phyloP scores from a whole-genome alignment of 495 filamentous ascomycete genomes.

The Schizothecium vesticola region DNA sequence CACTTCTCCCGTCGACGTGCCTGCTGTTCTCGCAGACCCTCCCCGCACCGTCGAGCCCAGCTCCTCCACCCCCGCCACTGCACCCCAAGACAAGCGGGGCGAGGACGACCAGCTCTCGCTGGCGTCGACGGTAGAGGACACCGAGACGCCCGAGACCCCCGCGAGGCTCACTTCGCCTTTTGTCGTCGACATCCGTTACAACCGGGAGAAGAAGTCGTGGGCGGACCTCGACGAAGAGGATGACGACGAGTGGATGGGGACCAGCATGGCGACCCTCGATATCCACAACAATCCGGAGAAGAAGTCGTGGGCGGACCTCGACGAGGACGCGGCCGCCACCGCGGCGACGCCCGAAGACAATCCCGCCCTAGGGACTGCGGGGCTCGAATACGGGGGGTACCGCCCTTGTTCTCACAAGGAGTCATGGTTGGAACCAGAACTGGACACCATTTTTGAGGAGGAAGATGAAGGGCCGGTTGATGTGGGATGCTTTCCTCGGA shows the following conservation, averaged over 20 bases:
- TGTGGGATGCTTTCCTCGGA: not conserved
- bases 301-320: too few species aligned
- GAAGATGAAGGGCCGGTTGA: not conserved
- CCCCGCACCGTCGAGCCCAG: not conserved
- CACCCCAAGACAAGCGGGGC: not conserved
- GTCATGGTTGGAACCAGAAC: not conserved
- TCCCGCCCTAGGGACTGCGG: not conserved
- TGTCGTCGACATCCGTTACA: not conserved
- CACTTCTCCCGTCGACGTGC: not conserved
- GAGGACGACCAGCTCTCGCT: not conserved
- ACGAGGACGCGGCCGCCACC: too few species aligned
- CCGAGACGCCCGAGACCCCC: not conserved
- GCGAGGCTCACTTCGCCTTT: not conserved
- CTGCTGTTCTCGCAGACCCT: not conserved
- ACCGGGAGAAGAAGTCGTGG: not conserved
- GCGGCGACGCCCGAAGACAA: not conserved
- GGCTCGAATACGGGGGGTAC: not conserved
- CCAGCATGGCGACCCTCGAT: too few species aligned
- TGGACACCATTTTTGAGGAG: not conserved
- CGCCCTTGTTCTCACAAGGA: not conserved
- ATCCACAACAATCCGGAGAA: too few species aligned
- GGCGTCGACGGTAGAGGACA: not conserved
- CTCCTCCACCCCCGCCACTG: too few species aligned
- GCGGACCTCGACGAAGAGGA: too few species aligned
- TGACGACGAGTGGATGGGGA: too few species aligned